Evolutionary conservation across 768 basidiomycete species (phyloP), one percentile per base, ranked within the genome.

Genomic region (Tephrocybe sp.): DNA sequence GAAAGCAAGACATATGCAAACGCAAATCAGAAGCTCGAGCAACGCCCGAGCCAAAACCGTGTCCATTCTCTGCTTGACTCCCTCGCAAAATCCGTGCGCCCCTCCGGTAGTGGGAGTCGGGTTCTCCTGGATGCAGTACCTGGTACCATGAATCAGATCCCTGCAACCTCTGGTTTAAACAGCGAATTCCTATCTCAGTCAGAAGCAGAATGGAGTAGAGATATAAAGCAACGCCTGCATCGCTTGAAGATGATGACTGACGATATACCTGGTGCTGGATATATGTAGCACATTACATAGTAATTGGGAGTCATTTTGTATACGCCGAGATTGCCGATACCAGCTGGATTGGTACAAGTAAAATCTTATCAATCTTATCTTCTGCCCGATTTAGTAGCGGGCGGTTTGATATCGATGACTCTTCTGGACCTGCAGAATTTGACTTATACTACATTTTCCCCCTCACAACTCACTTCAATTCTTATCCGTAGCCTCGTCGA

Each of bases 21-120:
- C 40, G 25, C 31, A 26, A 37, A 24, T 12, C 28, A 30, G 12
- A 44, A 50, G 28, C 45, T 27, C 8, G 35, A 24, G 25, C 30
- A 32, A 42, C 40, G 40, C 27, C 30, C 49, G 25, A 47, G 41
- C 47, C 41, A 38, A 22, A 51, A 57, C 26, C 54, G 59, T 18
- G 54, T 64, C 25, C 58, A 55, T 36, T 54, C 44, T 11, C 51
- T 60, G 18, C 43, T 54, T 9, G 44, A 54, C 9, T 12, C 37
- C n/a, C 35, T 53, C 5, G 38, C 49, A 4, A 36, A 48, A 21
- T 53, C 54, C 26, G 22, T 49, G 9, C 36, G 30, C 27, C 42
- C 35, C 19, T 30, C 49, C 30, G 18, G 26, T 22, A 35, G 42
- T 28, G 43, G 24, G 25, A 31, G 47, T 15, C 63, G 58, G 1